Base-by-base conservation (phyloP, 208 protist species). In the Acanthamoeba rhysodes region DNA sequence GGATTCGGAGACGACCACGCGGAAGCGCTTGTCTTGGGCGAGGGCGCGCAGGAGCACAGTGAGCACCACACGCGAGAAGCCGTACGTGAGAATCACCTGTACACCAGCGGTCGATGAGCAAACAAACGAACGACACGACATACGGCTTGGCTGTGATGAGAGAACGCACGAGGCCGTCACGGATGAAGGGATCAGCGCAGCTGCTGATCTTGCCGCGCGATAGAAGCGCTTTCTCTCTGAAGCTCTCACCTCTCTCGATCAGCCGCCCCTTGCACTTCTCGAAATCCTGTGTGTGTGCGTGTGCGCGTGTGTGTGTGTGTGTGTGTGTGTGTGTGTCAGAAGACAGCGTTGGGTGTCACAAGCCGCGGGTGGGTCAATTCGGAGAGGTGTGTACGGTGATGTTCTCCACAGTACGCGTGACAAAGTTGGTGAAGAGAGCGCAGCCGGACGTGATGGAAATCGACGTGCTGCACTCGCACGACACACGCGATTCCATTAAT, bases 1-100 rank as follows among this genome's bases (percentile, higher is more conserved):
- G 37, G 97, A 96, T 90, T 98, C 98, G 48, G 98, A 98, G 8
- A 98, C 95, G 32, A 97, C 90, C n/a, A 98, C 97, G 41, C n/a
- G 62, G 88, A 98, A 98, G 87, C 95, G 97, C 88, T 96, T 96
- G 66, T 95, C 68, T 24, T 85, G 50, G 14, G 9, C 7, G 4
- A 95, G 94, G 45, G 97, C 97, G 50, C 84, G 85, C 24, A 96
- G 45, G 27, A 98, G 96, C n/a, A 98, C 66, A 12, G 55, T 70
- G 18, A 95, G 12, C 24, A 98, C 97, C 18, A 98, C 96, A 68
- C 96, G 96, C 34, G 97, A 98, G 57, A 95, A 98, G n/a, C 97
- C 96, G 91, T 97, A 96, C 14, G 97, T 97, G 20, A 98, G 84
- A 34, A 98, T 95, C 34, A 91, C 97, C 68, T 98, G 66, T 41